These are phyloP conservation scores for Kwoniella dejecticola DNA, from an alignment of 768 basidiomycete genomes.

Conservation along the genomic window DNA sequence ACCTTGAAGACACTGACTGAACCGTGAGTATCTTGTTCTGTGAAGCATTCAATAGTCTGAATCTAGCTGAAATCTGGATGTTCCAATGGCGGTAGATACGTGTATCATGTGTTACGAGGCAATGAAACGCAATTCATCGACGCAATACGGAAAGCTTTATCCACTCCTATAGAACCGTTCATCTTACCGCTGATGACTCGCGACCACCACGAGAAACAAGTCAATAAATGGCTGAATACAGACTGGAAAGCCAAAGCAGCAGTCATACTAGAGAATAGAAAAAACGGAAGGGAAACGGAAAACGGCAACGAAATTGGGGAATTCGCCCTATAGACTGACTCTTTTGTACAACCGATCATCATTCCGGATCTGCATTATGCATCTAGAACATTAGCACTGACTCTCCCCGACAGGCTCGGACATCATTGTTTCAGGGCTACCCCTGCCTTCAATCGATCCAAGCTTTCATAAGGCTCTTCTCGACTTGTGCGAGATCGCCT, in stretches of 20 bases:
- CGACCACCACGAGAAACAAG: slow-evolving; percentile 17
- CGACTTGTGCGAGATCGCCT: too few species aligned
- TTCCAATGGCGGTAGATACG: slow-evolving; percentile 11
- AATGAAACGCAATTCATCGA: slow-evolving; percentile 26
- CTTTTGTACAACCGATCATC: not conserved
- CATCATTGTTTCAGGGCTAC: too few species aligned
- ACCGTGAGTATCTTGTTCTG: slow-evolving; percentile 5
- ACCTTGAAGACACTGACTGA: slow-evolving; percentile 12
- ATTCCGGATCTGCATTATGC: not conserved
- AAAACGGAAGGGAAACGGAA: slow-evolving; percentile 21
- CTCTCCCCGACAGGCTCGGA: too few species aligned
- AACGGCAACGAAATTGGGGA: slow-evolving; percentile 14
- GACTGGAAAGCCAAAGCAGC: slow-evolving; percentile 24
- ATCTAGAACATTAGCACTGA: too few species aligned
- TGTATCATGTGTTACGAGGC: slow-evolving; percentile 24
- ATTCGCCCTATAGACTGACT: not conserved
- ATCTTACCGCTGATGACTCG: slow-evolving; percentile 12
- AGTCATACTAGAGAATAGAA: slow-evolving; percentile 19
- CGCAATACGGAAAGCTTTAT: slow-evolving; percentile 24
- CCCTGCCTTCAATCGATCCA: too few species aligned
- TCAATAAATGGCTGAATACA: slow-evolving; percentile 13
- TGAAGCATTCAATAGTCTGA: too few species aligned
- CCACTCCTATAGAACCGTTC: slow-evolving; percentile 26
- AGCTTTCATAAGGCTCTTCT: too few species aligned
- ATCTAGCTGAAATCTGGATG: not conserved